phyloP scores from a whole-genome alignment of 371 early-diverging fungal species.

The Fennellomyces sp. region DNA sequence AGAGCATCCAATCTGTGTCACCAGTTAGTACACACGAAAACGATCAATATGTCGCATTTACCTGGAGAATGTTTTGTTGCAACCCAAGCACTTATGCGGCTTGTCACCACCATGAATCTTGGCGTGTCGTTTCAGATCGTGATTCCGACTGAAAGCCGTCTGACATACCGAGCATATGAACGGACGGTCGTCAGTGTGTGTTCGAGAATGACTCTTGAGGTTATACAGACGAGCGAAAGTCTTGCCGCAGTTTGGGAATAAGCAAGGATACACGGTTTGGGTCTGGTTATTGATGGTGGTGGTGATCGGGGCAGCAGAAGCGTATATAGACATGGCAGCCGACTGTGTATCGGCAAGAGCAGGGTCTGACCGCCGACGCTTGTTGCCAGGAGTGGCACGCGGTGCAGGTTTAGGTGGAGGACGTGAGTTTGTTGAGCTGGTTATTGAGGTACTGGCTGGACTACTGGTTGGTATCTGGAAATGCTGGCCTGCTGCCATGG shows the following conservation, averaged over 20 bases:
- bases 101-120: constrained; percentile 88
- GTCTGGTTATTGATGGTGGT: constrained; percentile 53
- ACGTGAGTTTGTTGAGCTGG: not conserved
- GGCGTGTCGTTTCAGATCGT: constrained; percentile 85
- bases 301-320: constrained; percentile 50
- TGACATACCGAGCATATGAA: constrained; percentile 77
- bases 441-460: not conserved
- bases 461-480: not conserved
- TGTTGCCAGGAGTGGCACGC: constrained; percentile 24
- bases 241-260: constrained; percentile 72
- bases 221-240: constrained; percentile 79
- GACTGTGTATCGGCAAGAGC: constrained; percentile 51
- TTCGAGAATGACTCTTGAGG: constrained; percentile 79
- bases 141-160: constrained; percentile 83
- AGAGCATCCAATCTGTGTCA: constrained; percentile 49
- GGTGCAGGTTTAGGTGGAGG: constrained; percentile 13
- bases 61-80: constrained; percentile 80
- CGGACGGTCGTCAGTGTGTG: constrained; percentile 81
- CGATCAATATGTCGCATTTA: constrained; percentile 8
- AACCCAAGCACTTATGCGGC: constrained; percentile 80
- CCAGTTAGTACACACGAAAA: not conserved
- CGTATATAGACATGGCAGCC: constrained; percentile 53
- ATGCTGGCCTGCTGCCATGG: constrained; percentile 10
- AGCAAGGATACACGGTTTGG: constrained; percentile 63
- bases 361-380: constrained; percentile 49